Evolutionary conservation across 192 early-diverging fungal species (phyloP).

Genomic region (Allomyces macrogynus): DNA sequence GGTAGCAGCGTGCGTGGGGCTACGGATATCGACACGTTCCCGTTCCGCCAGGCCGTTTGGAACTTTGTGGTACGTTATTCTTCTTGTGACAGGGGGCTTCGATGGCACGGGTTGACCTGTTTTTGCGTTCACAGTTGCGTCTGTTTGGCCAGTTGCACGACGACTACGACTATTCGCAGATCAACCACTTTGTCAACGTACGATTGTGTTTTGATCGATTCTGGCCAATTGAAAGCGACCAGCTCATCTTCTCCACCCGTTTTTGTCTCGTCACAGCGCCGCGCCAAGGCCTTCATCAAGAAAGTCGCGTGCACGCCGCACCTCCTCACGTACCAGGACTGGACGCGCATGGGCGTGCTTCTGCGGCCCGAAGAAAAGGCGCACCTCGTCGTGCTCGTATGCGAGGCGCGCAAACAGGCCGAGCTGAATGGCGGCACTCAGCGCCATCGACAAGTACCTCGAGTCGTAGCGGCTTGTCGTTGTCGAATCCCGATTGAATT

Average conservation of each 20-base stretch:
- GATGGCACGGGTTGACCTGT: too few relatives aligned
- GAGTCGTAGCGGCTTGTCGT: background rate
- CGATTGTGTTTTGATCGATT: too few relatives aligned
- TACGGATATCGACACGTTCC: constrained; percentile 24
- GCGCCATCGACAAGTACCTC: background rate
- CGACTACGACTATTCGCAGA: constrained; percentile 26
- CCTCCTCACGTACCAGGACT: constrained; percentile 14
- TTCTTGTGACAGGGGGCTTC: too few relatives aligned
- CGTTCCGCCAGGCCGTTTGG: constrained; percentile 32
- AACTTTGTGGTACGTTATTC: constrained; percentile 11
- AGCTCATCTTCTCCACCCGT: too few relatives aligned
- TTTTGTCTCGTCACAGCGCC: background rate
- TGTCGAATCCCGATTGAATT: too few relatives aligned
- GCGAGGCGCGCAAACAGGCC: constrained; percentile 32
- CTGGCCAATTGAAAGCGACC: too few relatives aligned
- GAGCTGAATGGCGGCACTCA: constrained; percentile 26
- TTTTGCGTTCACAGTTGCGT: constrained; percentile 6
- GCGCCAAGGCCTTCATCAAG: constrained; percentile 5
- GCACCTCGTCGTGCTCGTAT: constrained; percentile 27
- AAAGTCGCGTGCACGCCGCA: constrained; percentile 6
- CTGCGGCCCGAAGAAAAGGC: constrained; percentile 34
- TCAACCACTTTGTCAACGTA: constrained; percentile 22
- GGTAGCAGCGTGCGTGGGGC: too few relatives aligned
- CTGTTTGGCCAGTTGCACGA: constrained; percentile 28
- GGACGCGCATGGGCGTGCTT: constrained; percentile 27